Evolutionary conservation across 2,329 filamentous ascomycete genomes (phyloP).

Genomic region (Annulohypoxylon truncatum): DNA sequence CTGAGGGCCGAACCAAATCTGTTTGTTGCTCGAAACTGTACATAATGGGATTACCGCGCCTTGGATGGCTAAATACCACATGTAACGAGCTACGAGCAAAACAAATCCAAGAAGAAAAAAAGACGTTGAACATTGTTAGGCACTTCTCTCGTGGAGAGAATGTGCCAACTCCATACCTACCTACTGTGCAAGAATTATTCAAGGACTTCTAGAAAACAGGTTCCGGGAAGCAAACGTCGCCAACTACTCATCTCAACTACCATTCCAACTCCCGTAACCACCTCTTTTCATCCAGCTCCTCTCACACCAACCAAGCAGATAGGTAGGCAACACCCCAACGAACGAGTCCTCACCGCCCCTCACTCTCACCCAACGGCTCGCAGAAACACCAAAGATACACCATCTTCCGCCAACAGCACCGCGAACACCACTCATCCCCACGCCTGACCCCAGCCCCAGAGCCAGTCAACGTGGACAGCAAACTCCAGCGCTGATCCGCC

Average conservation of each 20-base stretch:
- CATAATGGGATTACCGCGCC: constrained; percentile 5
- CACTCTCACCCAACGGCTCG: neutral
- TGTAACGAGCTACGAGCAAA: constrained; percentile 7
- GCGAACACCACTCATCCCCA: constrained; percentile 43
- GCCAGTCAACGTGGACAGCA: constrained; percentile 40
- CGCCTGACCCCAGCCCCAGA: constrained; percentile 35
- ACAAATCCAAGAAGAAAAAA: too few species aligned
- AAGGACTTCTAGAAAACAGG: constrained; percentile 11
- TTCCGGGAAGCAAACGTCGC: neutral
- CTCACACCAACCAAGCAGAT: neutral
- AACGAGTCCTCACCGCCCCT: neutral
- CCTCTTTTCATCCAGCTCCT: neutral
- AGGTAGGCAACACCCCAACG: neutral
- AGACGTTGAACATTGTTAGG: constrained; percentile 7
- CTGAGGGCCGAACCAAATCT: neutral
- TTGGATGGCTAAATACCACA: neutral
- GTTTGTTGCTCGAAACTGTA: constrained; percentile 21
- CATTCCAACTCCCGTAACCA: neutral
- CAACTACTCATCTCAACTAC: neutral
- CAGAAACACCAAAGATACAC: constrained; percentile 40
- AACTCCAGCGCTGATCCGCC: constrained; percentile 42
- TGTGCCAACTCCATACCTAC: neutral
- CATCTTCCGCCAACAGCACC: constrained; percentile 44
- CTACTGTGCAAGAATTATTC: constrained; percentile 24
- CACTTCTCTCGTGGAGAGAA: constrained; percentile 15